Evolutionary conservation across 306 rosid genomes (phyloP), one percentile per base, ranked within the genome.

Genomic region (Cicer pinnatifidum): DNA sequence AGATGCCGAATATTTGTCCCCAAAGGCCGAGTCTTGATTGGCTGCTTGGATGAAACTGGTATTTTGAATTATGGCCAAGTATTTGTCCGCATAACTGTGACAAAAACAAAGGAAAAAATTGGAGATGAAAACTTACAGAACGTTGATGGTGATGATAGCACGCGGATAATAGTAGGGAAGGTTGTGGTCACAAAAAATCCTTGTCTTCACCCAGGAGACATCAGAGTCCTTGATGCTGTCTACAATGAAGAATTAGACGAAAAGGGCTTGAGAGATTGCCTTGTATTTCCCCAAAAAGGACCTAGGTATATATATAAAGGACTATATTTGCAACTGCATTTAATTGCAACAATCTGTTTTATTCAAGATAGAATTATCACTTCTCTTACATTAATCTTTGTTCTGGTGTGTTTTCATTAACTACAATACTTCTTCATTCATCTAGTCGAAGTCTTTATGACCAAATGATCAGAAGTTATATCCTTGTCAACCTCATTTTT

Each of bases 201-300:
- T 48, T 94, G 98, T 81, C 98, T 94, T 81, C 96, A 92, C 85
- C 97, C 98, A 1, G 98, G 98, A 41, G 97, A 94, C 37, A 47
- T 94, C 61, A 86, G 98, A 83, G 92, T 94, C 75, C 94, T 92
- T 67, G 94, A 92, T 78, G 97, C 97, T 47, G 44, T 92, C 80
- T 91, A 85, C 78, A 71, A 70, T 11, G 86, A 65, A 62, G 88
- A 85, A 68, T 82, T 91, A 44, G 94, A 94, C 80, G 88, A 80
- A 80, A 88, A 83, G 73, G 88, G 90, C 39, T 59, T 88, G 87
- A 80, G 76, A 83, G 92, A 94, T 80, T 94, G 97, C 84, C 89
- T 94, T 28, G 73, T 94, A 67, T 94, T 94, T 83, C 98, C 98
- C 73, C 86, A 83, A 72, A 89, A 89, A 52, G 98, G 98, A 65